Conservation (phyloP, 208 protist species). For the Phytomonas serpens region DNA sequence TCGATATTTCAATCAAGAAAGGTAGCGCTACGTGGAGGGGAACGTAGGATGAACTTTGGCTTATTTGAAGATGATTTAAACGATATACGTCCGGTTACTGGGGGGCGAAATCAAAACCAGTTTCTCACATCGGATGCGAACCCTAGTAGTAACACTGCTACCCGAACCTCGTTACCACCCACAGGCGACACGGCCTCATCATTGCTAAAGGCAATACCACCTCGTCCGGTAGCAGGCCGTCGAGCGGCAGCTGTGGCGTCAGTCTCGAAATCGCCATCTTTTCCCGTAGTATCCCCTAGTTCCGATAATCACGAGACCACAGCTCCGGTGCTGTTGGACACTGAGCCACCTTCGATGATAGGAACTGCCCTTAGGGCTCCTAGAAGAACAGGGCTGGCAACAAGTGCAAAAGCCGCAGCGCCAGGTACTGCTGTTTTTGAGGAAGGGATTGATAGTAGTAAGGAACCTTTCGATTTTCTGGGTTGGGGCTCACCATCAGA, state of each 20-base stretch:
- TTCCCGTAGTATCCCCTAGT: neutral
- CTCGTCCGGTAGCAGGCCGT: neutral
- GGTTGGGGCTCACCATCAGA: neutral
- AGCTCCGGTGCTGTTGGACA: neutral
- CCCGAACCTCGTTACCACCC: neutral
- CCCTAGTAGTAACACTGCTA: neutral
- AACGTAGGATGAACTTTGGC: neutral
- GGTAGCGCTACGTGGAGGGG: neutral
- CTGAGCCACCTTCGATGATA: neutral
- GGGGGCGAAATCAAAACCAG: neutral
- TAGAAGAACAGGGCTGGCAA: neutral
- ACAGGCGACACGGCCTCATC: neutral
- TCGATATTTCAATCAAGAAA: neutral
- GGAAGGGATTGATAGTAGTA: neutral
- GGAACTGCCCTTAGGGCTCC: neutral
- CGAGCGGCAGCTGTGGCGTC: neutral
- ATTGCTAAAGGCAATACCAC: neutral
- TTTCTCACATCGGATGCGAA: neutral
- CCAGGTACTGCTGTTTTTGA: neutral
- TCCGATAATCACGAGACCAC: neutral
- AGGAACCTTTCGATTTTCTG: neutral
- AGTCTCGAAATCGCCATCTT: neutral
- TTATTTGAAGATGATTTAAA: neutral
- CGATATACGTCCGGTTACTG: neutral
- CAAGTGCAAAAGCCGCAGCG: neutral